These are phyloP conservation scores for Lojkania enalia DNA, from an alignment of 2,329 filamentous ascomycete species.

Conservation along the genomic window DNA sequence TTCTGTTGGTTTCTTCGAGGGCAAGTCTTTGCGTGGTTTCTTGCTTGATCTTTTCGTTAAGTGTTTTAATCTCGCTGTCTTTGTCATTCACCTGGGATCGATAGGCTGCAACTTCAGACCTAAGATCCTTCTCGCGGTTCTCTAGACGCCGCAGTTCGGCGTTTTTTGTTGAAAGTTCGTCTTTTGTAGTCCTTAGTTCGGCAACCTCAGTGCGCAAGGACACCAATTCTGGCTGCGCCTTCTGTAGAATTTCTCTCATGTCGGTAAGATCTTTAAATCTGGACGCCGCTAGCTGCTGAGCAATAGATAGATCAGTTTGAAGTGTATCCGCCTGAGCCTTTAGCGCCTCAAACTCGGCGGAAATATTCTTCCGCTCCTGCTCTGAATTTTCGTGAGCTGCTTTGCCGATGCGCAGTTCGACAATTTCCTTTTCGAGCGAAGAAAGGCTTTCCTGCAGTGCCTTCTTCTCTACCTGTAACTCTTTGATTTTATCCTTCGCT, in stretches of 20 bases:
- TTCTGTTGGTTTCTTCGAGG: constrained; percentile 77
- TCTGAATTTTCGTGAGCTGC: constrained; percentile 53
- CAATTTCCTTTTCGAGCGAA: constrained; percentile 72
- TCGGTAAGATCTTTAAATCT: constrained; percentile 88
- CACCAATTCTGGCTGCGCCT: constrained; percentile 83
- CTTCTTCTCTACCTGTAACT: constrained; percentile 69
- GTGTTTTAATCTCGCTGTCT: constrained; percentile 73
- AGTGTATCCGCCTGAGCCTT: constrained; percentile 70
- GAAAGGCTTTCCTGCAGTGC: constrained; percentile 66
- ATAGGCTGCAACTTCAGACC: constrained; percentile 69
- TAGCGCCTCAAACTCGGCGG: constrained; percentile 69
- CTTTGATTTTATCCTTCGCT: constrained; percentile 74
- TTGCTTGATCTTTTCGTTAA: constrained; percentile 77
- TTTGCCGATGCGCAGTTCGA: constrained; percentile 55
- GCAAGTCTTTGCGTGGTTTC: constrained; percentile 72
- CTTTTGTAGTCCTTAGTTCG: constrained; percentile 72
- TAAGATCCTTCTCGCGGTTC: constrained; percentile 78
- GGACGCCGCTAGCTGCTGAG: constrained; percentile 81
- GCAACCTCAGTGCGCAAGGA: constrained; percentile 75
- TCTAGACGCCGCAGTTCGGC: constrained; percentile 75
- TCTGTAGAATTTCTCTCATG: constrained; percentile 76
- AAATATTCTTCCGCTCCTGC: constrained; percentile 60
- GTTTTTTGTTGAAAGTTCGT: constrained; percentile 68
- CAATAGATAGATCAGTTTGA: constrained; percentile 81
- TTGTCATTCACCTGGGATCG: constrained; percentile 73